These are phyloP conservation scores for Bocquillonia castaneifolia DNA, from an alignment of 441 rosid genomes.

Conservation along the genomic window DNA sequence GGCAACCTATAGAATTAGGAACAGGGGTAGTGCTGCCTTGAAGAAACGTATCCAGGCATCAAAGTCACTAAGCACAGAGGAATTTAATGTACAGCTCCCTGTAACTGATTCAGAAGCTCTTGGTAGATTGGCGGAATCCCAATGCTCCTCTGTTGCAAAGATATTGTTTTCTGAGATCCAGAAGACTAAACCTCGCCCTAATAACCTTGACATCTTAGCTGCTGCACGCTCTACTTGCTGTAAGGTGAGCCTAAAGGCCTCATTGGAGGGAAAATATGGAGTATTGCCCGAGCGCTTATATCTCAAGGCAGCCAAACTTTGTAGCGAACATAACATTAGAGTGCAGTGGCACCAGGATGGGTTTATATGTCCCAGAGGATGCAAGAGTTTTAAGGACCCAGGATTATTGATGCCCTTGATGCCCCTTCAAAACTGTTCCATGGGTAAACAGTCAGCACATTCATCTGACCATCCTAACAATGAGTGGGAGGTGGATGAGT, in stretches of 20 bases:
- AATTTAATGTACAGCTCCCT: conserved; percentile 33
- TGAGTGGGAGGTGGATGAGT: conserved; percentile 76
- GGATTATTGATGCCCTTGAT: conserved; percentile 35
- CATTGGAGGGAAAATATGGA: conserved; percentile 71
- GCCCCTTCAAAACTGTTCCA: conserved; percentile 39
- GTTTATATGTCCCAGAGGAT: conserved; percentile 76
- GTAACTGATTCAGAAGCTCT: conserved; percentile 34
- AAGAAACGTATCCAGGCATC: conserved; percentile 73
- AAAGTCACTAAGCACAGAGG: conserved; percentile 41
- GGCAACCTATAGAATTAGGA: conserved; percentile 71
- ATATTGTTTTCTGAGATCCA: conserved; percentile 59
- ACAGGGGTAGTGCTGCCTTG: conserved; percentile 54
- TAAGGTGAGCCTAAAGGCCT: conserved; percentile 69
- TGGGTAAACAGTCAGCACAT: conserved; percentile 25
- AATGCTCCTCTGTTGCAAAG: conserved; percentile 69
- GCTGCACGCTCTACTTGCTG: conserved; percentile 87
- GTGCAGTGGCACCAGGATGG: conserved; percentile 87
- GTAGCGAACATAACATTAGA: conserved; percentile 80
- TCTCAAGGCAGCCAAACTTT: conserved; percentile 92
- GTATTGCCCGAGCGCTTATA: conserved; percentile 65
- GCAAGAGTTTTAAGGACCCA: conserved; percentile 51
- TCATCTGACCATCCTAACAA: conserved; percentile 27
- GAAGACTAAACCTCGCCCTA: conserved; percentile 87
- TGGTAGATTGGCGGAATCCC: conserved; percentile 55
- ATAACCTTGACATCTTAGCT: conserved; percentile 70